Evolutionary conservation across 495 filamentous ascomycete genomes (phyloP), one percentile per base, ranked within the genome.

Genomic region (Mycothermus thermophilus): DNA sequence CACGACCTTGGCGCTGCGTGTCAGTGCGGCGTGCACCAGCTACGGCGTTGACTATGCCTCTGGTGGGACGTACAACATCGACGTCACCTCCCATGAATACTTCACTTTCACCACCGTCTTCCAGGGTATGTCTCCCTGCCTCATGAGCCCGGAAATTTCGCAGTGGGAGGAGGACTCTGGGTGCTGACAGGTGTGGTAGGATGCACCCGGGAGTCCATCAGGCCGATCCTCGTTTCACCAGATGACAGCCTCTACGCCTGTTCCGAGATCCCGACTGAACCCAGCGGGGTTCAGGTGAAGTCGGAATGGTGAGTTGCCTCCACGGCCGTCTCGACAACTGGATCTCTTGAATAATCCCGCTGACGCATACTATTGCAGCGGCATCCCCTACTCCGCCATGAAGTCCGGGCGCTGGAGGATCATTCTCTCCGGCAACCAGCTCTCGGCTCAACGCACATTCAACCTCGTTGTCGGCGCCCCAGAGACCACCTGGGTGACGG

Each of bases 11-110:
- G 37, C 42, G 21, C 21, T 50, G n/a, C 40, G 47, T 12, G 52
- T 41, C 17, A 37, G 44, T 23, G 57, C 60, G 22, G 48, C 46
- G 6, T 64, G 60, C 30, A 44, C 48, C 8, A 59, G 54, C 37
- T 64, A 59, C 32, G 60, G 60, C 4, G 55, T 64, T 25, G 57
- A 64, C 27, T 64, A 57, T 26, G 47, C 58, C 32, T 62, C 58
- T 30, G 58, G 59, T 2, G 60, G 60, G 4, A 41, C 50, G 9
- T 64, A 64, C 34, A 51, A 62, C 36, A 59, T 64, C 26, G 60
- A 64, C 34, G 26, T 42, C 2, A 36, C 57, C 3, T 64, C 59
- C 15, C 57, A 54, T 30, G 51, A 58, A 13, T 58, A 58, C 32
- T 64, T 64, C 27, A 59, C 44, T 17, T 64, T 64, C 40, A 48